Evolutionary conservation across 2,329 filamentous ascomycete species (phyloP).

Genomic region (Paracoccidioides lutzii): DNA sequence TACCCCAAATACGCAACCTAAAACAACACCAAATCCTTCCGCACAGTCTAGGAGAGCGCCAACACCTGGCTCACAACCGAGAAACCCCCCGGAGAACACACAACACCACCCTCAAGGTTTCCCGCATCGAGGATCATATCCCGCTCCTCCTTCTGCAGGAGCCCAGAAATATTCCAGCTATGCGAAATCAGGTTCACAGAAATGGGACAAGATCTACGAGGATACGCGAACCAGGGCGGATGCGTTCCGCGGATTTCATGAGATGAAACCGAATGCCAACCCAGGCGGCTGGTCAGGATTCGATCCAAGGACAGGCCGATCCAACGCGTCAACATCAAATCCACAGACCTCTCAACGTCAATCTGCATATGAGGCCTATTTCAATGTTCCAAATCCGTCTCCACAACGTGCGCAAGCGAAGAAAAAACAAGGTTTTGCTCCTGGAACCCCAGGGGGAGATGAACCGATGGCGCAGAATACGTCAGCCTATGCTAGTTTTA

Average conservation of each 20-base stretch:
- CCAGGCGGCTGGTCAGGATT: slow-evolving; percentile 27
- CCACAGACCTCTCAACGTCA: slow-evolving; percentile 17
- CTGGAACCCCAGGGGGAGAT: slow-evolving; percentile 45
- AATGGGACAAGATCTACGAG: slow-evolving; percentile 28
- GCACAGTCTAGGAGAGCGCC: neutral
- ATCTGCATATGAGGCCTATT: slow-evolving; percentile 30
- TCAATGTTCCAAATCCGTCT: slow-evolving; percentile 20
- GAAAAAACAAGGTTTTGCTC: slow-evolving; percentile 45
- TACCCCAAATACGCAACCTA: slow-evolving; percentile 2
- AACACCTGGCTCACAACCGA: neutral
- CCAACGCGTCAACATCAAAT: slow-evolving; percentile 6
- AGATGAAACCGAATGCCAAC: slow-evolving; percentile 25
- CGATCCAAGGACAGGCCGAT: slow-evolving; percentile 26
- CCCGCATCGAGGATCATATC: slow-evolving; percentile 13
- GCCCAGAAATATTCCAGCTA: slow-evolving; percentile 31
- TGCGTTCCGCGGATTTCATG: slow-evolving; percentile 33
- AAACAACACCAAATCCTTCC: slow-evolving; percentile 1
- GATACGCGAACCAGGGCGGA: slow-evolving; percentile 31
- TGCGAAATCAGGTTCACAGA: slow-evolving; percentile 27
- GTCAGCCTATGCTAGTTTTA: slow-evolving; percentile 35
- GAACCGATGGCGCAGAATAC: slow-evolving; percentile 44
- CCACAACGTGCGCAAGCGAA: slow-evolving; percentile 31
- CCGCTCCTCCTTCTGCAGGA: slow-evolving; percentile 23
- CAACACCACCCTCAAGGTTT: slow-evolving; percentile 15
- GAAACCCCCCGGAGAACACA: slow-evolving; percentile 9